Evolutionary conservation across 208 protist species (phyloP).

Genomic region (Leishmania mexicana): DNA sequence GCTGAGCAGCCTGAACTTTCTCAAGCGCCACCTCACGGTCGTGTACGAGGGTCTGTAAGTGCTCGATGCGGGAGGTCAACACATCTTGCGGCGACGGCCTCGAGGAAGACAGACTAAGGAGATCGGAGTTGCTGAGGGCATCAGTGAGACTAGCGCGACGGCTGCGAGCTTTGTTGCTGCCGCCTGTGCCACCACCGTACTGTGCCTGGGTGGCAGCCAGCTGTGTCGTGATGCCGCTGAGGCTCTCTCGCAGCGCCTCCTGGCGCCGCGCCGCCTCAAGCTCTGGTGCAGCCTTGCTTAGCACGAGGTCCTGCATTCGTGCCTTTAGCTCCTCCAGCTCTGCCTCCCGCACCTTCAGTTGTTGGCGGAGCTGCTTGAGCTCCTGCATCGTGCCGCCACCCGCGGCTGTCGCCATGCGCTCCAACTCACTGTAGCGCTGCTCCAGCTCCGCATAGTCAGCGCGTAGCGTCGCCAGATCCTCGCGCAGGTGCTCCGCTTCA

Average conservation of each 20-base stretch:
- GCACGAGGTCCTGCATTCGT: constrained; percentile 11
- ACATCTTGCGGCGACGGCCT: constrained; percentile 15
- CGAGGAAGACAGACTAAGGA: not conserved
- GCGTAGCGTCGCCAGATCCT: constrained; percentile 25
- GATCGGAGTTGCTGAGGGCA: not conserved
- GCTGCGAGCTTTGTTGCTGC: not conserved
- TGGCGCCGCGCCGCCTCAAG: constrained; percentile 32
- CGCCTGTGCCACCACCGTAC: constrained; percentile 3
- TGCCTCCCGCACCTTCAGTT: constrained; percentile 30
- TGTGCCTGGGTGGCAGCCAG: constrained; percentile 35
- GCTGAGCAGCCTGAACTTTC: constrained; percentile 13
- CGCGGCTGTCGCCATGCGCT: constrained; percentile 24
- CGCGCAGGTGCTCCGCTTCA: constrained; percentile 25
- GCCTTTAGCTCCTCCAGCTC: constrained; percentile 39
- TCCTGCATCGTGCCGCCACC: constrained; percentile 27
- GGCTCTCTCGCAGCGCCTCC: constrained; percentile 40
- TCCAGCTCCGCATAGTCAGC: constrained; percentile 38
- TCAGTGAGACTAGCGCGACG: constrained; percentile 1
- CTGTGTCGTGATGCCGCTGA: constrained; percentile 45
- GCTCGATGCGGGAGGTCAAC: constrained; percentile 29
- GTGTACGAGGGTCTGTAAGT: constrained; percentile 33
- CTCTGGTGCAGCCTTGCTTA: constrained; percentile 31
- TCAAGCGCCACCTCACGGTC: constrained; percentile 37
- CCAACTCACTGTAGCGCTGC: constrained; percentile 28
- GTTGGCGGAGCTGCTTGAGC: constrained; percentile 30